phyloP scores from a whole-genome alignment of 768 basidiomycete genomes.

The Rossbeevera mucosa region DNA sequence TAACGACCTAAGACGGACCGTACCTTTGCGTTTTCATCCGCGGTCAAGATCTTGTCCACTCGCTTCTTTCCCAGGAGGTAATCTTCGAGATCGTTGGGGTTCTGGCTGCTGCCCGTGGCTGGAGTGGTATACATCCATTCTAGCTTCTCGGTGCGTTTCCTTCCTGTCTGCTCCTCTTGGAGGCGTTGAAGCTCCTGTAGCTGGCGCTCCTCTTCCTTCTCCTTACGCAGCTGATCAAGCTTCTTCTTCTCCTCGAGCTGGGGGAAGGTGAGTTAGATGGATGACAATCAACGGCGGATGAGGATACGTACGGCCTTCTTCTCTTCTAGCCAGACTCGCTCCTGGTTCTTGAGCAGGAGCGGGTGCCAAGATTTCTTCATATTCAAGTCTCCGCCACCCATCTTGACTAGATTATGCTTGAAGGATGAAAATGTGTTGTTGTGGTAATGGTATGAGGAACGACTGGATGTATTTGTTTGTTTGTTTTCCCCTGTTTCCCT shows the following conservation, averaged over 20 bases:
- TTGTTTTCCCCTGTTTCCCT: conserved; percentile 15
- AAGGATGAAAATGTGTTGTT: conserved; percentile 1
- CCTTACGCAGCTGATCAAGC: conserved; percentile 92
- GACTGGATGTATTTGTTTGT: conserved; percentile 29
- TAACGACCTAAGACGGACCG: conserved; percentile 9
- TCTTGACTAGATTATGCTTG: conserved; percentile 47
- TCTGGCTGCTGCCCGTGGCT: conserved; percentile 80
- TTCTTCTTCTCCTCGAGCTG: conserved; percentile 99
- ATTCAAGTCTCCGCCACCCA: conserved; percentile 98
- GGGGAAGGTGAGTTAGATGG: conserved; percentile 12
- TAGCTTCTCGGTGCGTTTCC: conserved; percentile 87
- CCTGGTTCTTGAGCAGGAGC: conserved; percentile 96
- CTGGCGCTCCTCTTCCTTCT: conserved; percentile 96
- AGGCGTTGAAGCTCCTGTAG: conserved; percentile 92
- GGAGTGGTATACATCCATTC: conserved; percentile 99
- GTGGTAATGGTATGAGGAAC: conserved; percentile 4
- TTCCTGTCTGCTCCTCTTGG: conserved; percentile 93
- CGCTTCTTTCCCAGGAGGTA: conserved; percentile 96
- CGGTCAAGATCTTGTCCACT: conserved; percentile 92
- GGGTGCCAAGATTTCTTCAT: conserved; percentile 99
- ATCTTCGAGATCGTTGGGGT: conserved; percentile 90
- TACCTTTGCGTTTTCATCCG: conserved; percentile 88
- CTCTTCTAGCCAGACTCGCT: conserved; percentile 98
- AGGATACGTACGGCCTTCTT: conserved; percentile 77
- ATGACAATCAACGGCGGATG: not conserved